Evolutionary conservation across 345 rosid species (phyloP).

Genomic region (Iberis pinnata): DNA sequence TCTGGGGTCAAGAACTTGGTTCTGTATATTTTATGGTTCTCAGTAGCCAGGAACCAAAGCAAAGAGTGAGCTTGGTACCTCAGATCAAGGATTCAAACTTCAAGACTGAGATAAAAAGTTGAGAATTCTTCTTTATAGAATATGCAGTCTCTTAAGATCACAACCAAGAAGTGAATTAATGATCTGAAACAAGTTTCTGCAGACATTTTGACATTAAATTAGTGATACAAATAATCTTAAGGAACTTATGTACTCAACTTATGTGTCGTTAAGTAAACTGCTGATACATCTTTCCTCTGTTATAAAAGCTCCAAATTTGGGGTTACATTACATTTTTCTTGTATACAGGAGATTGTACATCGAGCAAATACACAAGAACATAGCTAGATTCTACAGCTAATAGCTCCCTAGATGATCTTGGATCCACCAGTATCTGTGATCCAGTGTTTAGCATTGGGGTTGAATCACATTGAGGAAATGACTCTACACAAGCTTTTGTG

Average conservation of each 20-base stretch:
- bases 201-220: background rate
- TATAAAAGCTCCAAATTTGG: too few relatives aligned
- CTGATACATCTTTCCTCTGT: slow-evolving; percentile 18
- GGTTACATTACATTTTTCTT: too few relatives aligned
- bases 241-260: too few relatives aligned
- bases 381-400: slow-evolving; percentile 7
- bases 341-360: slow-evolving; percentile 19
- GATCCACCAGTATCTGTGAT: background rate
- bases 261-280: slow-evolving; percentile 10
- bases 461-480: slow-evolving; percentile 18
- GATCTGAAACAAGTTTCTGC: too few relatives aligned
- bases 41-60: too few relatives aligned
- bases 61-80: too few relatives aligned
- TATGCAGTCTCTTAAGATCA: too few relatives aligned
- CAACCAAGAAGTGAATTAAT: too few relatives aligned
- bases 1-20: too few relatives aligned
- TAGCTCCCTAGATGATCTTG: slow-evolving; percentile 12
- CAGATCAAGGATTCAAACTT: too few relatives aligned
- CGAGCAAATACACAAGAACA: background rate
- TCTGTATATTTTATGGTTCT: slow-evolving; percentile 14
- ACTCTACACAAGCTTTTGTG: slow-evolving; percentile 16
- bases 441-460: slow-evolving; percentile 6
- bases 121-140: too few relatives aligned
- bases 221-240: background rate
- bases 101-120: too few relatives aligned